phyloP scores from a whole-genome alignment of 805 yeast genomes.

The Candida nitratophila region DNA sequence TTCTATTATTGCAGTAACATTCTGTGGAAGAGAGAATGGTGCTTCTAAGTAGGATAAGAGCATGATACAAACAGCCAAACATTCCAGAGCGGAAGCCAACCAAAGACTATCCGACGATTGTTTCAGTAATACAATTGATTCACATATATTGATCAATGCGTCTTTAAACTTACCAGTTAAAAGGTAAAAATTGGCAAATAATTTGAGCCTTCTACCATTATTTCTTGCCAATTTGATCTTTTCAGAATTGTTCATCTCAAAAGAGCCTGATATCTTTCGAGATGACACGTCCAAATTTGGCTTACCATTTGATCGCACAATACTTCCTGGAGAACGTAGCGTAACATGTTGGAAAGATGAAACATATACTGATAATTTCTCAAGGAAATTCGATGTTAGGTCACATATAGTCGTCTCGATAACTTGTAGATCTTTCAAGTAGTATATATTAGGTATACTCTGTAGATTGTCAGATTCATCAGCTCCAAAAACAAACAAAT shows the following conservation, averaged over 20 bases:
- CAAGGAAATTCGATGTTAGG: conserved; percentile 56
- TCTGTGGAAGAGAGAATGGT: conserved; percentile 41
- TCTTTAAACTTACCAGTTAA: conserved; percentile 72
- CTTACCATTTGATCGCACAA: conserved; percentile 29
- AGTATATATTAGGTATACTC: conserved; percentile 11
- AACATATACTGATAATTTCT: conserved; percentile 59
- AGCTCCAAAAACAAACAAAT: conserved; percentile 46
- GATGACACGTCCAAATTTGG: conserved; percentile 5
- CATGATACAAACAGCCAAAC: conserved; percentile 59
- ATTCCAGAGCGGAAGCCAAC: conserved; percentile 86
- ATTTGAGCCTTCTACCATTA: conserved; percentile 68
- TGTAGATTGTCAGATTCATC: conserved; percentile 18
- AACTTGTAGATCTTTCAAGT: conserved; percentile 13
- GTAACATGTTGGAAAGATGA: conserved; percentile 74
- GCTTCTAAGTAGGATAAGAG: conserved; percentile 51
- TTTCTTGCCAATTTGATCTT: conserved; percentile 34
- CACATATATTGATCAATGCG: conserved; percentile 69
- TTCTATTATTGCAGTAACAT: conserved; percentile 17
- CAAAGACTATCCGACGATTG: conserved; percentile 71
- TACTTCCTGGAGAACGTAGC: conserved; percentile 69
- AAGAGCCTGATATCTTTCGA: conserved; percentile 21
- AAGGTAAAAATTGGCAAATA: conserved; percentile 68
- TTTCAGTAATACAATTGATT: conserved; percentile 54
- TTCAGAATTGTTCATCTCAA: conserved; percentile 26
- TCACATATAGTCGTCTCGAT: conserved; percentile 69